Conservation (phyloP, 495 filamentous ascomycete genomes). For the Daldinia grandis region DNA sequence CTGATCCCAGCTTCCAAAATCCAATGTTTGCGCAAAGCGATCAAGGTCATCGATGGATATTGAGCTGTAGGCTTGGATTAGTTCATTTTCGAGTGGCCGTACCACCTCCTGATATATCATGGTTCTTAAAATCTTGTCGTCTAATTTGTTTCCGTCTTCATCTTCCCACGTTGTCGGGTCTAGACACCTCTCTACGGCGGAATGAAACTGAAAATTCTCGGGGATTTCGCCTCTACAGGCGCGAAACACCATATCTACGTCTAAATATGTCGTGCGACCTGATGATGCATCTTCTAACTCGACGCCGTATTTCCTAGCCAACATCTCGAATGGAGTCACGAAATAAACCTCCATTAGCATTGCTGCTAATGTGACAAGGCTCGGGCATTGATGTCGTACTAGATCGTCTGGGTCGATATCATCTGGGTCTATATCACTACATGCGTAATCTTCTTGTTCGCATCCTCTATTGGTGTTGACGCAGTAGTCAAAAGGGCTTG, state of each 20-base stretch:
- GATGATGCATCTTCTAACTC: not conserved
- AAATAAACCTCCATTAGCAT: constrained; percentile 7
- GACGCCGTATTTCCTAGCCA: not conserved
- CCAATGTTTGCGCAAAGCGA: not conserved
- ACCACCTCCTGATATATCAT: not conserved
- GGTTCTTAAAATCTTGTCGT: not conserved
- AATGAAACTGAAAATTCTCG: not conserved
- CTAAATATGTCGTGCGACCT: not conserved
- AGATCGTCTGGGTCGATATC: not conserved
- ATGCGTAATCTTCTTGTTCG: not conserved
- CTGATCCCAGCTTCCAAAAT: constrained; percentile 8
- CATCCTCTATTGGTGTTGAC: not conserved
- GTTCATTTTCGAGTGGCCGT: not conserved
- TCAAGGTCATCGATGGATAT: not conserved
- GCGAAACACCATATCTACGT: not conserved
- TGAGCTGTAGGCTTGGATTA: not conserved
- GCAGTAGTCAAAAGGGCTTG: not conserved
- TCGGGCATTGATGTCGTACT: not conserved
- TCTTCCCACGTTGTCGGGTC: not conserved
- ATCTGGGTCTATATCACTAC: not conserved
- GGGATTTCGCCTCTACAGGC: not conserved
- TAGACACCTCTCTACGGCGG: not conserved
- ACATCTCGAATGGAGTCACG: constrained; percentile 1
- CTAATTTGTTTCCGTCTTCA: not conserved
- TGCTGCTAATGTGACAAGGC: not conserved